These are phyloP conservation scores for Trichopus zeylanicus DNA, from an alignment of 116 monocot genomes.

Conservation along the genomic window DNA sequence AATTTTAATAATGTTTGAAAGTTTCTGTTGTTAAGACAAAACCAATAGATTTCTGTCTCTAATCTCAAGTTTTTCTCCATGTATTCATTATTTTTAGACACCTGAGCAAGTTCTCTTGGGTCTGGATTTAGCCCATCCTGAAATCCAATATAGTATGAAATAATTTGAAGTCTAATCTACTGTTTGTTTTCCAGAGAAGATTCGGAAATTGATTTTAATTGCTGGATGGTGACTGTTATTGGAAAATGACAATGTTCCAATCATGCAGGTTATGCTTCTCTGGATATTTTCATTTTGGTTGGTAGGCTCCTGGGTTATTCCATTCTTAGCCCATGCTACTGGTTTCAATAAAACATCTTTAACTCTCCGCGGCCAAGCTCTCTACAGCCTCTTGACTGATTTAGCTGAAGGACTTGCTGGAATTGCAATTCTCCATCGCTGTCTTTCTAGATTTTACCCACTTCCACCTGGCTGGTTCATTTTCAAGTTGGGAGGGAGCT, in stretches of 20 bases:
- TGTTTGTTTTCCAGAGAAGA: no score
- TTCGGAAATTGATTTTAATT: background rate
- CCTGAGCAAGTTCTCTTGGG: no score
- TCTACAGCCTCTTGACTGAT: slow-evolving; percentile 90
- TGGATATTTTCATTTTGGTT: slow-evolving; percentile 95
- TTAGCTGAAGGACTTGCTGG: slow-evolving; percentile 81
- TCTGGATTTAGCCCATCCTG: no score
- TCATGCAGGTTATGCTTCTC: slow-evolving; percentile 78
- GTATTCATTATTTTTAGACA: no score
- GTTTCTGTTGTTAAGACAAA: no score
- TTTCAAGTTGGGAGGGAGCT: slow-evolving; percentile 66
- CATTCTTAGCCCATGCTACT: slow-evolving; percentile 64
- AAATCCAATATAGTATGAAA: no score
- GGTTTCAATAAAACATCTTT: slow-evolving; percentile 81
- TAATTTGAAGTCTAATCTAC: no score
- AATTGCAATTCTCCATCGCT: slow-evolving; percentile 73
- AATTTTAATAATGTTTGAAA: no score
- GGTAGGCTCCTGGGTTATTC: slow-evolving; percentile 93
- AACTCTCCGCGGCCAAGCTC: slow-evolving; percentile 79
- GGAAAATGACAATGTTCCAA: background rate
- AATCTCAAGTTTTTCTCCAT: no score
- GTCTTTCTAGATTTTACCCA: slow-evolving; percentile 66
- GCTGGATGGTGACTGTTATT: background rate
- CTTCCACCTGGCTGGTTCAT: slow-evolving; percentile 84
- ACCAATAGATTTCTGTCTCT: no score